Base-by-base conservation (phyloP, 2,329 filamentous ascomycete species). In the Trichoderma guizhouense region DNA sequence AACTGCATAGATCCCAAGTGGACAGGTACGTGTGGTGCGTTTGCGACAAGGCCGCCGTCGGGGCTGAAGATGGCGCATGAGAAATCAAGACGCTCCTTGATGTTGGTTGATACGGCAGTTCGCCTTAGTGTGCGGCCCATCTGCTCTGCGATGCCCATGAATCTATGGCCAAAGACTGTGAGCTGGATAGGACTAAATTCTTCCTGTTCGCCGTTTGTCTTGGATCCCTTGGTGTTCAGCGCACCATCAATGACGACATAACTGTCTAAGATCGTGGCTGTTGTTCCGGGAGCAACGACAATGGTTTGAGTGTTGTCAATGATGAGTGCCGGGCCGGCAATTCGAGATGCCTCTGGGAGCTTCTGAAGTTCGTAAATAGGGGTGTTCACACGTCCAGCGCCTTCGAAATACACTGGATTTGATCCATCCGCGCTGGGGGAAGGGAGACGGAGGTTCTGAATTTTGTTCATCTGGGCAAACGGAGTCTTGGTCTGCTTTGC, bases 61-160 rank as follows among this genome's bases (percentile, higher is more conserved):
- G 9, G 90, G 84, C 92, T 91, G 77, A 95, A 95, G 0, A 95
- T 83, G 2, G 93, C 93, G 75, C 93, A 95, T 1, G 91, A 93
- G 77, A 94, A 95, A 77, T 95, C 93, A 1, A 95, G 85, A 3
- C 92, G 87, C 78, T 95, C 93, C 76, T 95, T 92, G 79, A 95
- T 92, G 75, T 94, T 95, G 0, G 91, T 93, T 71, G 88, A 91
- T 15, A 95, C 90, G 75, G 89, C 90, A 0, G 92, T 94, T 82
- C 94, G 94, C 77, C 94, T 91, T n/a, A 95, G 81, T 4, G 91
- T 91, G 66, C 91, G 86, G 0, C 93, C 92, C 92, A 95, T 95
- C 77, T 95, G 92, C 79, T 95, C 93, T 0, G 93, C 93, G 73
- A 95, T 93, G 3, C 91, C 90, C 92, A 95, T 95, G 82, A 95